Evolutionary conservation across 2,329 filamentous ascomycete genomes (phyloP).

Genomic region (Monilinia aucupariae): DNA sequence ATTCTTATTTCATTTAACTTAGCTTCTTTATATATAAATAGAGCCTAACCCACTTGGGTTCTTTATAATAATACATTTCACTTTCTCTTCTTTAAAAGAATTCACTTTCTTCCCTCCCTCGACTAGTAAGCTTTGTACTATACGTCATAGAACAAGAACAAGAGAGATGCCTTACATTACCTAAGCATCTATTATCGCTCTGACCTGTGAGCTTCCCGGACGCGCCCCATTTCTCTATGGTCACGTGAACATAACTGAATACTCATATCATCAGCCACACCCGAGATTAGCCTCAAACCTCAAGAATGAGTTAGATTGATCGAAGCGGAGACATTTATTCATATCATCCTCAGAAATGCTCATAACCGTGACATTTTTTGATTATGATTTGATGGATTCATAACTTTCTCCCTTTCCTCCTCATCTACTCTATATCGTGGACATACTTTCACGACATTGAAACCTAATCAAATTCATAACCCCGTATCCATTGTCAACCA

Average conservation of each 20-base stretch:
- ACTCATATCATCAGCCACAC: neutral
- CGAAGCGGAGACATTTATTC: neutral
- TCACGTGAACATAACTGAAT: neutral
- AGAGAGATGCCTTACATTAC: no score
- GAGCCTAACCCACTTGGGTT: no score
- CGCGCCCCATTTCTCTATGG: fast-evolving
- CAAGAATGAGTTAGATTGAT: neutral
- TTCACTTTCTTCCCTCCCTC: no score
- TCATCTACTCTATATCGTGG: neutral
- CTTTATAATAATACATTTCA: no score
- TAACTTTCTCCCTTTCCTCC: no score
- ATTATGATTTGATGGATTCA: conserved; percentile 3
- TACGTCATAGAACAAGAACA: no score
- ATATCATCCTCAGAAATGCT: neutral
- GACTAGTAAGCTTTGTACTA: no score
- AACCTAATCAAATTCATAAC: neutral
- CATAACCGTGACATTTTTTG: no score
- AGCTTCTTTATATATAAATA: no score
- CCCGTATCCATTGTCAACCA: neutral
- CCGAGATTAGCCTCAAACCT: neutral
- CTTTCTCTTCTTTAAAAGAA: no score
- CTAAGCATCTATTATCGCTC: no score
- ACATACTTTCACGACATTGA: conserved; percentile 5
- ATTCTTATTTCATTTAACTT: no score
- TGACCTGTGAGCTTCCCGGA: neutral